Base-by-base conservation (phyloP, 2,329 filamentous ascomycete genomes). In the Diaporthe batatas region DNA sequence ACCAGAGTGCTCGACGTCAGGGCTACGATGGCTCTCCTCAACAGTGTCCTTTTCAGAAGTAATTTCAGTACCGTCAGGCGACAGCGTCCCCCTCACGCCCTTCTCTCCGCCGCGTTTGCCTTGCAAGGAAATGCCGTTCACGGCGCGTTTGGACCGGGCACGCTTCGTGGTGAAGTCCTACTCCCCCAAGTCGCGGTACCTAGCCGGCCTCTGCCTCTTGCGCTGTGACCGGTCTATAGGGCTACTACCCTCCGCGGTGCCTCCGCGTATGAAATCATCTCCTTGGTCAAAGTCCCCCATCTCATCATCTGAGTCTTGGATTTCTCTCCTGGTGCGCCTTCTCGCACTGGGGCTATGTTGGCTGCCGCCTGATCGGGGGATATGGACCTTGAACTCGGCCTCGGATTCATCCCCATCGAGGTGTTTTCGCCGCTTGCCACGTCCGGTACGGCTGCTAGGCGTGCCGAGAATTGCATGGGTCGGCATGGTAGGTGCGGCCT, bases 181-280 rank as follows among this genome's bases (percentile, higher is more conserved):
- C 67, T 74, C 73, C 57, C 72, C 74, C 69, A 49, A 29, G 29
- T 74, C 72, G 53, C 74, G 74, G 69, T 75, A 75, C 47, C 74
- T 71, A 42, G 74, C 74, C 49, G 74, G 74, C 58, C 62, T 75
- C 69, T 74, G 72, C 36, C 74, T 72, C 49, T 58, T 68, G n/a
- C 74, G 72, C 23, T 73, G 72, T 34, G 74, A 74, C n/a, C 74
- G 74, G 39, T 72, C 69, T 25, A 72, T 29, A 2, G 69, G 65
- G 47, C 72, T 72, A 42, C 65, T 73, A 39, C 72, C 73, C 14
- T 74, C 73, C 23, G 65, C 55, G 23, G 53, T 73, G 44, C 67
- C 65, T 57, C 72, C 73, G 21, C 58, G 58, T 25, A 53, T 68
- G 69, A 47, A 68, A 25, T 39, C 36, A n/a, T 72, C 71, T 49